A percentile compares a stretch with the other conserved stretches of the same genome.
Evolutionary conservation across 2,329 filamentous ascomycete species (phyloP).

Genomic region (Microsporum ferrugineum): DNA sequence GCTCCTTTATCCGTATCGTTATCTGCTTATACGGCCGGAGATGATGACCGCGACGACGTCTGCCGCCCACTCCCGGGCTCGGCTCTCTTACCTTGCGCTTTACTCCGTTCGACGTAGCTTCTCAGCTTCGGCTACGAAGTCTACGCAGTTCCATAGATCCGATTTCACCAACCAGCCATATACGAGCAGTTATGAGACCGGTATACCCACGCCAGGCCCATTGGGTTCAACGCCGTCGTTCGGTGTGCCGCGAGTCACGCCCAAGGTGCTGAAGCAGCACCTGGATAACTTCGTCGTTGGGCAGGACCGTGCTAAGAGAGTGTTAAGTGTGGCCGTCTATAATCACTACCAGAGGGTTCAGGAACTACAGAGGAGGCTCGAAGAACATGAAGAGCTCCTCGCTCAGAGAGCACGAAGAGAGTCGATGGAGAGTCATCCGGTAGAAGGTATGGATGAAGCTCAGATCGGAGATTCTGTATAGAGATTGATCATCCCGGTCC

Average conservation of each 20-base stretch:
- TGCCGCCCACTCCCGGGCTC: slow-evolving; percentile 25
- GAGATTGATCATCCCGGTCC: background rate
- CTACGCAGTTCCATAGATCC: slow-evolving; percentile 46
- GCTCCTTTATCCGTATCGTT: slow-evolving; percentile 7
- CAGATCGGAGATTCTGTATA: too few species aligned
- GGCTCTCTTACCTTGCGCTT: slow-evolving; percentile 30
- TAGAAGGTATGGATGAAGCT: slow-evolving; percentile 53
- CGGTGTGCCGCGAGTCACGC: slow-evolving; percentile 48
- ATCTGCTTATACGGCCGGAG: slow-evolving; percentile 6
- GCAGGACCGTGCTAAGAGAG: slow-evolving; percentile 84
- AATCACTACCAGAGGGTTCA: slow-evolving; percentile 91
- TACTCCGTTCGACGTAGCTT: slow-evolving; percentile 23
- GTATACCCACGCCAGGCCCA: slow-evolving; percentile 51
- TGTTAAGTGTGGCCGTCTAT: slow-evolving; percentile 83
- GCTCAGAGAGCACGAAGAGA: slow-evolving; percentile 62
- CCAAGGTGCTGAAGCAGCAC: slow-evolving; percentile 65
- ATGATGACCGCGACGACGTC: slow-evolving; percentile 6
- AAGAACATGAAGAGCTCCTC: slow-evolving; percentile 64
- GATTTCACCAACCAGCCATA: slow-evolving; percentile 54
- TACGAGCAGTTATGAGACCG: slow-evolving; percentile 52
- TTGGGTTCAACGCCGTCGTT: slow-evolving; percentile 47
- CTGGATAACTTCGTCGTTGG: slow-evolving; percentile 95
- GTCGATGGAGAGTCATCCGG: slow-evolving; percentile 56
- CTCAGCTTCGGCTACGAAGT: slow-evolving; percentile 27
- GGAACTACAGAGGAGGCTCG: slow-evolving; percentile 59